These are phyloP conservation scores for Coemansia sp. DNA, from an alignment of 192 early-diverging fungal species.

Conservation along the genomic window DNA sequence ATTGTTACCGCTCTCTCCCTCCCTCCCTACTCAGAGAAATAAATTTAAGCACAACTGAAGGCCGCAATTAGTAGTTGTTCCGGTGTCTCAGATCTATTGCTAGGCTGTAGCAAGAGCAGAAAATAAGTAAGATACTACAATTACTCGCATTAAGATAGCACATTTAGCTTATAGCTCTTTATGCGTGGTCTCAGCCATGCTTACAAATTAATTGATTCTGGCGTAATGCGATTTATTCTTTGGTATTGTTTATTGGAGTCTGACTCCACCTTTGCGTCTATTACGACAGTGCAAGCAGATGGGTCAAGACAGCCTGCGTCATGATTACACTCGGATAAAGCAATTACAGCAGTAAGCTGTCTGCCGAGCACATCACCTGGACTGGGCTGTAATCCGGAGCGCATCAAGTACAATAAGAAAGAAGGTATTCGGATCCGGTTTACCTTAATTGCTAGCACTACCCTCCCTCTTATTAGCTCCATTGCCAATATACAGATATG, in stretches of 20 bases:
- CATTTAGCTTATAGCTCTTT: neutral
- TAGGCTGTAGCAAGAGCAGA: neutral
- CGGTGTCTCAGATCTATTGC: neutral
- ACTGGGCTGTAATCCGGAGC: neutral
- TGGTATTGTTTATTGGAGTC: neutral
- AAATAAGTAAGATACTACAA: neutral
- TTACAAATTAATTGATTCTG: conserved; percentile 3
- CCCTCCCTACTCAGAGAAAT: neutral
- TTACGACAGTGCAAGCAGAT: neutral
- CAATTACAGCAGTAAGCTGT: neutral
- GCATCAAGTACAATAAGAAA: neutral
- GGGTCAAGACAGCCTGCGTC: neutral
- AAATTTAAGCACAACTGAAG: neutral
- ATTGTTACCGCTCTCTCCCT: neutral
- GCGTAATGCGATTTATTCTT: neutral
- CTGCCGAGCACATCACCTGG: neutral
- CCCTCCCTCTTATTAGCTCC: neutral
- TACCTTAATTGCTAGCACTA: neutral
- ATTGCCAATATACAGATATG: neutral
- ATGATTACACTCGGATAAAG: neutral
- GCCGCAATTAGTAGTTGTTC: neutral
- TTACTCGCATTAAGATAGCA: neutral
- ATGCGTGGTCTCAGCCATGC: neutral
- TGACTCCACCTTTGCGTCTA: neutral
- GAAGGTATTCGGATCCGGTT: neutral